A percentile compares a stretch with the other conserved stretches of the same genome.
Evolutionary conservation across 345 rosid genomes (phyloP).

Genomic region (Psidium guajava): DNA sequence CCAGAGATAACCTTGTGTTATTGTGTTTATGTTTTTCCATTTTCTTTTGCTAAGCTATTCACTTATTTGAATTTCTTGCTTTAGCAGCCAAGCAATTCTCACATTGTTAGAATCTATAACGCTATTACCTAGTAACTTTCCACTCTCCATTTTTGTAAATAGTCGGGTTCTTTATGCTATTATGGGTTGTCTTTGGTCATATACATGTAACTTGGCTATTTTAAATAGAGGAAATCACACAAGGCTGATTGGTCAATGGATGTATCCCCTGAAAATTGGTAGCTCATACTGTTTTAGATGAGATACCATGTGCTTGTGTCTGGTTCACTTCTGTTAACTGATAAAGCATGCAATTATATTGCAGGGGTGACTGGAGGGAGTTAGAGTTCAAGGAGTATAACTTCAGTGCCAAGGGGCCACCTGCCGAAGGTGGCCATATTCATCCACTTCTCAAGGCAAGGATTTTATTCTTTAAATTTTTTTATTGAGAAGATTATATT

Average conservation of each 20-base stretch:
- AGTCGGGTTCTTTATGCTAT: neutral
- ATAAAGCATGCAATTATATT: conserved; percentile 1
- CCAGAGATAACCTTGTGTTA: neutral
- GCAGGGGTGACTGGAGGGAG: conserved; percentile 82
- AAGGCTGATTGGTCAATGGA: neutral
- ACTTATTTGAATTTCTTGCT: neutral
- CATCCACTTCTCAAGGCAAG: conserved; percentile 92
- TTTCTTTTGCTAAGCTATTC: neutral
- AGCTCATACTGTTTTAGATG: neutral
- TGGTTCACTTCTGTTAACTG: neutral
- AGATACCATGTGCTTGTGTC: neutral
- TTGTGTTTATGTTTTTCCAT: neutral
- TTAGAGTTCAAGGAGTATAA: conserved; percentile 88
- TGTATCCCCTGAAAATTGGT: neutral
- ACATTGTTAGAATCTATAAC: neutral
- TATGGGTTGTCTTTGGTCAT: neutral
- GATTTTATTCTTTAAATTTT: neutral
- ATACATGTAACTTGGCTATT: neutral
- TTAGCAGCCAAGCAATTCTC: neutral
- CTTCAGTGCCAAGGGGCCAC: conserved; percentile 82
- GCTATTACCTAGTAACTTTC: neutral
- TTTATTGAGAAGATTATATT: neutral
- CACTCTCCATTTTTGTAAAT: neutral
- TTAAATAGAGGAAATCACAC: neutral
- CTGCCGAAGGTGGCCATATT: conserved; percentile 79